These are phyloP conservation scores for Agrostemma githago DNA, from an alignment of 148 eudicot species.

Conservation along the genomic window DNA sequence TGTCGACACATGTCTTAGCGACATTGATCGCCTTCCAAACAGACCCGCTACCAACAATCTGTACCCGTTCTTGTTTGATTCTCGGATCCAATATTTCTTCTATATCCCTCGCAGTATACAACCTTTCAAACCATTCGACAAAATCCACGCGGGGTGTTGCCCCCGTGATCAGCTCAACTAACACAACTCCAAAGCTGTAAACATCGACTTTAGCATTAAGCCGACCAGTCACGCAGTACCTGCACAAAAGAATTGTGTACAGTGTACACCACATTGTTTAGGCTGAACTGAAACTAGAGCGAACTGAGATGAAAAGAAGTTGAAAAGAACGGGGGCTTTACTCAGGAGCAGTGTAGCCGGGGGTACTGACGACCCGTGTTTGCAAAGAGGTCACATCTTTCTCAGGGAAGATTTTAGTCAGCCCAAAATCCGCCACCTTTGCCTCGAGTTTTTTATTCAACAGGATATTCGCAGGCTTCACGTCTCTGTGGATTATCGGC, in stretches of 20 bases:
- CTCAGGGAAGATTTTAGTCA: slow-evolving; percentile 28
- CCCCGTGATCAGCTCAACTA: slow-evolving; percentile 8
- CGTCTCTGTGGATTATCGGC: slow-evolving; percentile 32
- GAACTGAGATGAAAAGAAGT: not conserved
- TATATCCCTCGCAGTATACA: not conserved
- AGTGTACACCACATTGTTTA: too few species aligned
- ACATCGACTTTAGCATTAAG: slow-evolving; percentile 6
- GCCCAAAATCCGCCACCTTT: slow-evolving; percentile 41
- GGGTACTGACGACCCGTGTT: slow-evolving; percentile 28
- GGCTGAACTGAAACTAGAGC: too few species aligned
- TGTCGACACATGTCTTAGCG: not conserved
- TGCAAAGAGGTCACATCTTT: slow-evolving; percentile 17
- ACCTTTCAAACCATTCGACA: not conserved
- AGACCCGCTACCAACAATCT: not conserved
- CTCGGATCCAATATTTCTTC: not conserved
- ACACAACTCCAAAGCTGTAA: slow-evolving; percentile 11
- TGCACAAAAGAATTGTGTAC: not conserved
- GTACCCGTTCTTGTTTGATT: not conserved
- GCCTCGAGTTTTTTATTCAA: slow-evolving; percentile 22
- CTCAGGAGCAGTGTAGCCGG: slow-evolving; percentile 43
- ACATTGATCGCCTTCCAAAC: not conserved
- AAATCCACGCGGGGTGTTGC: not conserved
- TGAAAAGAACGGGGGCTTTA: slow-evolving; percentile 11
- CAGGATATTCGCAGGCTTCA: slow-evolving; percentile 35
- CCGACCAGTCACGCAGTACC: slow-evolving; percentile 1